Base-by-base conservation (phyloP, 73 alveolate genomes). In the Paramecium sexaurelia region DNA sequence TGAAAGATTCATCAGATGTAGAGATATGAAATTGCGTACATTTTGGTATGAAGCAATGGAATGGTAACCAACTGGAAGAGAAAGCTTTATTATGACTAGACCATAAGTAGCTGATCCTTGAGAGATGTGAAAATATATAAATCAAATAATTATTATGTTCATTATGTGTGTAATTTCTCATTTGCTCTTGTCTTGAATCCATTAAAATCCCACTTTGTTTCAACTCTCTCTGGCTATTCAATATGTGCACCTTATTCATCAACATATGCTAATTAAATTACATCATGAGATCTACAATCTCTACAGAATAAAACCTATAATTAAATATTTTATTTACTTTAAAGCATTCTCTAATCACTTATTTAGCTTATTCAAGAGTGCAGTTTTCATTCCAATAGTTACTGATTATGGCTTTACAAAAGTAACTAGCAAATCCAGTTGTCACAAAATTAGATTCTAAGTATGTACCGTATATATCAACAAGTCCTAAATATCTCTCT, bases 201-300 rank as follows among this genome's bases (percentile, higher is more conserved):
- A 11, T 24, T 20, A 17, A 43, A 88, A 57, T 88, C 94, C 94
- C 94, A 88, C 29, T 47, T 88, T 2, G 91, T 68, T 69, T 88
- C 94, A 24, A 88, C 73, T 88, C 83, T 36, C 33, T 68, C 36
- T 45, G 94, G 94, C 8, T 41, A 22, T 32, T 88, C 91, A 69
- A 88, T 22, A 11, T 71, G 73, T 35, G 66, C 84, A 24, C 94
- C 94, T 37, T 88, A 36, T 22, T 55, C 55, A 71, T 67, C 83
- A 36, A 88, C 73, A 37, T 68, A 61, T 19, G 91, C 69, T 11
- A 88, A 35, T 61, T 88, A 71, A 27, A 88, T 68, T 41, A 61
- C 61, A 68, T 88, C 94, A 69, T 88, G 94, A 11, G 94, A 90
- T 88, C 94, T 88, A 27, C 88, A 75, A 43, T 88, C 94, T 88